Evolutionary conservation across 202 grass and related monocot genomes (phyloP).

Genomic region (Setaria italica): DNA sequence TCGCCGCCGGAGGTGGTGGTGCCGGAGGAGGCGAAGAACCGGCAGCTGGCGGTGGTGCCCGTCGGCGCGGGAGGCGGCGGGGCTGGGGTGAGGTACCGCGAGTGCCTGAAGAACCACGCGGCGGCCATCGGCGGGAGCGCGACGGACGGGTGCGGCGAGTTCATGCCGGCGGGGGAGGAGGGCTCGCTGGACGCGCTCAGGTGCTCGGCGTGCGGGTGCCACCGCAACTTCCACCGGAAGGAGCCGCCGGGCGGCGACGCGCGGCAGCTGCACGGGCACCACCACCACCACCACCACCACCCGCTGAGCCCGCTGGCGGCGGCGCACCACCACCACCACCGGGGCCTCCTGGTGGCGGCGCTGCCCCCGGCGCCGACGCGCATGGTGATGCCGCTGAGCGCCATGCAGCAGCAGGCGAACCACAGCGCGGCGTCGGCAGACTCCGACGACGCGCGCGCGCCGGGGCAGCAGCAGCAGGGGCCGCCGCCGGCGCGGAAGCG

Average conservation of each 20-base stretch:
- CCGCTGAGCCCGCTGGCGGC: conserved; percentile 43
- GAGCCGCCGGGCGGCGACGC: conserved; percentile 25
- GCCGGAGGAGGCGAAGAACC: conserved; percentile 50
- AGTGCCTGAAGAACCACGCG: conserved; percentile 99
- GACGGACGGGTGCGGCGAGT: conserved; percentile 97
- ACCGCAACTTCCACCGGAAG: conserved; percentile 98
- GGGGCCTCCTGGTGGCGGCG: conserved; percentile 55
- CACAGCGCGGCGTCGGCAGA: conserved; percentile 61
- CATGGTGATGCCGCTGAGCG: conserved; percentile 90
- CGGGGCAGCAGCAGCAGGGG: not conserved
- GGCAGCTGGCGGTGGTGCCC: conserved; percentile 36
- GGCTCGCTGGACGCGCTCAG: conserved; percentile 88
- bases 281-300: conserved; percentile 18
- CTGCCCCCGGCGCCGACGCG: conserved; percentile 46
- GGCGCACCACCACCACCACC: conserved; percentile 43
- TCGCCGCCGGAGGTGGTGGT: conserved; percentile 40
- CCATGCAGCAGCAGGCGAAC: conserved; percentile 46
- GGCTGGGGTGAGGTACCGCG: conserved; percentile 65
- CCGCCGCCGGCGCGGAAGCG: conserved; percentile 61
- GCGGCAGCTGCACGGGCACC: not conserved
- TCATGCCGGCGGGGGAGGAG: conserved; percentile 92
- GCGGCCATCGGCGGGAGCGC: conserved; percentile 90
- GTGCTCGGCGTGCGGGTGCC: conserved; percentile 93
- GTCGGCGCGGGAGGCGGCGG: conserved; percentile 28
- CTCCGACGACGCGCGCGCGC: conserved; percentile 73